Evolutionary conservation across 495 filamentous ascomycete genomes (phyloP).

Genomic region (Penicillium turbatum): DNA sequence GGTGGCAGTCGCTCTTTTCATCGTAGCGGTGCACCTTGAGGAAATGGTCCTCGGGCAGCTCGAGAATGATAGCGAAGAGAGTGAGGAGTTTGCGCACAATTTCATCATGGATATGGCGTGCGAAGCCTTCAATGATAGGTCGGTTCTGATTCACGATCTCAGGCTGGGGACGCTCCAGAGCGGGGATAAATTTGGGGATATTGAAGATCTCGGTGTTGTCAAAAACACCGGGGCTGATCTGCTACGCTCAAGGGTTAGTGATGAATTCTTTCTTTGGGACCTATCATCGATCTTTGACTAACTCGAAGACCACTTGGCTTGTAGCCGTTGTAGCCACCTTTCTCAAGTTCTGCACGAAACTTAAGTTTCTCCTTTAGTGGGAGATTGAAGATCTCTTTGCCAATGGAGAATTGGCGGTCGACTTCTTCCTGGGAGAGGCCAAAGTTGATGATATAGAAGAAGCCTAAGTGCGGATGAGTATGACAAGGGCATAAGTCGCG

Average conservation of each 20-base stretch:
- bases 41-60: constrained; percentile 50
- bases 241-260: not conserved
- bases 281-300: not conserved
- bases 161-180: constrained; percentile 41
- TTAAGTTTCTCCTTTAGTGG: constrained; percentile 48
- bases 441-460: constrained; percentile 50
- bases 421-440: constrained; percentile 49
- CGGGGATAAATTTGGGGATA: constrained; percentile 48
- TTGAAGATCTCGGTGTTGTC: constrained; percentile 57
- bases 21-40: constrained; percentile 49
- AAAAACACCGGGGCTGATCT: constrained; percentile 30
- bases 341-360: constrained; percentile 42
- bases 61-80: constrained; percentile 47
- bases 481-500: not conserved
- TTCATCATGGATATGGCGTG: constrained; percentile 42
- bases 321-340: constrained; percentile 44
- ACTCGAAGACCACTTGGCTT: constrained; percentile 19
- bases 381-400: constrained; percentile 44
- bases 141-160: constrained; percentile 35
- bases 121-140: constrained; percentile 46
- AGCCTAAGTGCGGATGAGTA: constrained; percentile 15
- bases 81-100: constrained; percentile 43
- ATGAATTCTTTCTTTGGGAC: not conserved
- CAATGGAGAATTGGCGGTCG: constrained; percentile 49
- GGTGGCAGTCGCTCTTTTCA: constrained; percentile 39